Evolutionary conservation across 2,329 filamentous ascomycete species (phyloP), one percentile per base, ranked within the genome.

Genomic region (Rhynchosporium agropyri): DNA sequence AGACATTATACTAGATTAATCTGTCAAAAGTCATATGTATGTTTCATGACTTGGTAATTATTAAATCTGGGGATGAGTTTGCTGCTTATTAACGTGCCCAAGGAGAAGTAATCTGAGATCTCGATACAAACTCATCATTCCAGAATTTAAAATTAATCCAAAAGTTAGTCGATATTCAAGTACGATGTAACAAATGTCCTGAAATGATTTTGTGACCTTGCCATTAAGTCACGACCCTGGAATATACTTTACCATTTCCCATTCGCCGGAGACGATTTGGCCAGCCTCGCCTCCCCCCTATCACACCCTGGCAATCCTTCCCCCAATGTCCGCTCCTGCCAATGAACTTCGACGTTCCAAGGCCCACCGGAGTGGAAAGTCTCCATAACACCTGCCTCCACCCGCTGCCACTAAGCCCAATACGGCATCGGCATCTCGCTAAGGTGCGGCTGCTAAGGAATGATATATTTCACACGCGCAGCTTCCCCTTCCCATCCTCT

Each of bases 401-500:
- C 54, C 62, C 40, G 33, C 38, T 55, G 31, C 15, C 60, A 8
- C 38, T 58, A 66, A 48, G 40, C 65, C 61, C 5, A 33, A 42
- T 58, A 2, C n/a, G 58, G 66, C n/a, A 45, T 65, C 56, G 46
- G 38, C 51, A 60, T 56, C 60, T 67, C 65, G 64, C 65, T 67
- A 59, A 65, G 40, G 38, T 62, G 63, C 63, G 62, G 65, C 67
- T 67, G 63, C 65, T 53, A 62, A 67, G 62, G 67, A 68, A 67
- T 58, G 60, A 64, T 67, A 67, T 68, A 68, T 68, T 67, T 66
- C 60, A 42, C 58, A 57, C 63, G 57, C 61, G 61, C 55, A 61
- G 53, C 58, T 65, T 73, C 71, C 71, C 69, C 60, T 63, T 63
- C 61, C 63, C 57, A 64, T 69, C 64, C 61, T 55, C 59, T 65